Evolutionary conservation across 495 filamentous ascomycete species (phyloP).

Genomic region (Talaromyces thailandensis): DNA sequence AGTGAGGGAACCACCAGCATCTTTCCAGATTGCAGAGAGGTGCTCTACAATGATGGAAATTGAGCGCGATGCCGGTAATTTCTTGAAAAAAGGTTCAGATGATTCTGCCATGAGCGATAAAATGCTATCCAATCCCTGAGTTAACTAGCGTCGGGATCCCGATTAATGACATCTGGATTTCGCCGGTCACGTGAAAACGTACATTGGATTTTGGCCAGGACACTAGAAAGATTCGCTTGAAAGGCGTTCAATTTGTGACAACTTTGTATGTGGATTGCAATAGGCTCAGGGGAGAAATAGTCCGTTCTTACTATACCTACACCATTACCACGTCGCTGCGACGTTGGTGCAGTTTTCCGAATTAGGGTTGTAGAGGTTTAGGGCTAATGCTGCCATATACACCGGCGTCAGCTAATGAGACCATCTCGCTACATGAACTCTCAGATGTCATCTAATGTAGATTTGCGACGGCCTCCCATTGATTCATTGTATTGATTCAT

Average conservation of each 20-base stretch:
- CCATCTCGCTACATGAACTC: neutral
- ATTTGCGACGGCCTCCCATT: neutral
- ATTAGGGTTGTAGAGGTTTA: neutral
- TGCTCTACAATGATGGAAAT: neutral
- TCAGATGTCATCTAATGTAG: neutral
- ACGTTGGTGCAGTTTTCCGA: neutral
- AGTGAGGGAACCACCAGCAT: slow-evolving; percentile 31
- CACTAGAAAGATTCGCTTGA: neutral
- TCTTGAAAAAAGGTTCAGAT: neutral
- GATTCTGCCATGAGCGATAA: neutral
- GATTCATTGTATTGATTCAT: neutral
- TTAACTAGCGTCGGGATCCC: neutral
- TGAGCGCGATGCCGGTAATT: neutral
- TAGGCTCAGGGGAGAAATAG: neutral
- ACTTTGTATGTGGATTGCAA: neutral
- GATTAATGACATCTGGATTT: neutral
- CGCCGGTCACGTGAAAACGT: neutral
- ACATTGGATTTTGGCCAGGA: neutral
- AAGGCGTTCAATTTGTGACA: neutral
- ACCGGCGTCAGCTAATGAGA: neutral
- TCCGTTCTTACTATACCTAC: neutral
- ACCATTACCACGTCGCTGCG: neutral
- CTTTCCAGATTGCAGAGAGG: slow-evolving; percentile 10
- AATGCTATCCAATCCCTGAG: neutral
- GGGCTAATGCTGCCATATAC: neutral